Base-by-base conservation (phyloP, 805 yeast species). In the Zygosaccharomyces siamensis region DNA sequence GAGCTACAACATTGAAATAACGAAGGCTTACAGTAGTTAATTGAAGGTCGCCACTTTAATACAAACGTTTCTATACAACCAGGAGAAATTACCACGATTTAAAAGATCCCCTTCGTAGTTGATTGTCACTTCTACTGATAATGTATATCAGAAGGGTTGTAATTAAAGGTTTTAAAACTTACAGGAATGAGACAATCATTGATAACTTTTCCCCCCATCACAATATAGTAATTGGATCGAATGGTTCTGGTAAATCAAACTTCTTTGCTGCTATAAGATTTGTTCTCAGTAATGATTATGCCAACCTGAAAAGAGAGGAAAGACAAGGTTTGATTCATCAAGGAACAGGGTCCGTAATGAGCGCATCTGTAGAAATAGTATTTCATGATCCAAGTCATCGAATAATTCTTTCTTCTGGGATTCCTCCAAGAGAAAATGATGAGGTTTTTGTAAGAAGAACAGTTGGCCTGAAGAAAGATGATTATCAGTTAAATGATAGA, bases 161-260 rank as follows among this genome's bases (percentile, higher is more conserved):
- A 8, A 86, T 92, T 47, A 95, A 89, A 63, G 98, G 98, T 31
- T 92, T 92, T 73, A 89, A 89, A 69, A 89, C 98, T 53, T 92
- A 89, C 65, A 85, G 86, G 68, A 84, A 86, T 59, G 82, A 88
- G 36, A 86, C 96, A 0, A 76, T 80, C 3, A 79, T 90, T 10
- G 93, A 86, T 37, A 73, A 79, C 12, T 72, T 93, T 28, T 84
- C 95, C 1, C 92, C 95, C 0, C 80, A 80, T 47, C 85, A 84
- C 61, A 92, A 92, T 68, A 95, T 92, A 18, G 81, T 86, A 12
- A 89, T 90, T 28, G 97, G 97, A 2, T 72, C 96, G 44, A 90
- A 90, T 68, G 97, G 97, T n/a, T 86, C 96, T 7, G 99, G 99
- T 7, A 92, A 93, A 65, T 87, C 96, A 36, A 92, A 93, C 66